Percentiles rank a stretch among this genome's conserved stretches.
Evolutionary conservation across 495 filamentous ascomycete species (phyloP).

Genomic region (Xylaria longipes): DNA sequence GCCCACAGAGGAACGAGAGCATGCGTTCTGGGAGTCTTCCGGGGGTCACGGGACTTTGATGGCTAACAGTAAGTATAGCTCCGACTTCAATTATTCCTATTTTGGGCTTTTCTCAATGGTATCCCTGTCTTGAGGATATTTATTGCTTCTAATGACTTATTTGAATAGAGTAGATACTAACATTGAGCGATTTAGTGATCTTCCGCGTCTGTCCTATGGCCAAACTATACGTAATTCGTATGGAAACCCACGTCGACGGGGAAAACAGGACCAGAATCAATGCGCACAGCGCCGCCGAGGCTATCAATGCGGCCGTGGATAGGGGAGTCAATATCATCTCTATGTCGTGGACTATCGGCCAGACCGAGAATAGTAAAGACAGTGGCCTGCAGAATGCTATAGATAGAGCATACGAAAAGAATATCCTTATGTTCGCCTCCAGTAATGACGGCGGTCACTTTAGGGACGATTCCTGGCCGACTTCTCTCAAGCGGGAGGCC

Average conservation of each 20-base stretch:
- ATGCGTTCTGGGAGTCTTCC: not conserved
- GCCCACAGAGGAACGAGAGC: conserved; percentile 6
- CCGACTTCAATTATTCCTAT: too few relatives aligned
- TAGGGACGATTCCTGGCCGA: not conserved
- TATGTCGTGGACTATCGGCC: conserved; percentile 12
- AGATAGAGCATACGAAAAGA: conserved; percentile 1
- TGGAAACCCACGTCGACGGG: not conserved
- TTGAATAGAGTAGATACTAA: not conserved
- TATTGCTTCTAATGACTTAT: not conserved
- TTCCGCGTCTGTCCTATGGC: conserved; percentile 11
- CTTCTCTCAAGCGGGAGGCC: not conserved
- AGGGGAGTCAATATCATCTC: conserved; percentile 7
- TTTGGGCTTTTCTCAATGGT: not conserved
- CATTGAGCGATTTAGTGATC: not conserved
- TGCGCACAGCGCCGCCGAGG: not conserved
- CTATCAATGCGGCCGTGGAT: not conserved
- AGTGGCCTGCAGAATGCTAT: not conserved
- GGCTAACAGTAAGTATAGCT: not conserved
- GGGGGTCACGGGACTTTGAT: conserved; percentile 4
- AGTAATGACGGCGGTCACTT: not conserved
- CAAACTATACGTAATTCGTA: conserved; percentile 5
- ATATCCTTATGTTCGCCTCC: conserved; percentile 4
- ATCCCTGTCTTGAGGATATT: not conserved
- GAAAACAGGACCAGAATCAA: conserved; percentile 9
- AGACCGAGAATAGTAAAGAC: not conserved